Base-by-base conservation (phyloP, 1,284 basidiomycete genomes). In the Naganishia albida region DNA sequence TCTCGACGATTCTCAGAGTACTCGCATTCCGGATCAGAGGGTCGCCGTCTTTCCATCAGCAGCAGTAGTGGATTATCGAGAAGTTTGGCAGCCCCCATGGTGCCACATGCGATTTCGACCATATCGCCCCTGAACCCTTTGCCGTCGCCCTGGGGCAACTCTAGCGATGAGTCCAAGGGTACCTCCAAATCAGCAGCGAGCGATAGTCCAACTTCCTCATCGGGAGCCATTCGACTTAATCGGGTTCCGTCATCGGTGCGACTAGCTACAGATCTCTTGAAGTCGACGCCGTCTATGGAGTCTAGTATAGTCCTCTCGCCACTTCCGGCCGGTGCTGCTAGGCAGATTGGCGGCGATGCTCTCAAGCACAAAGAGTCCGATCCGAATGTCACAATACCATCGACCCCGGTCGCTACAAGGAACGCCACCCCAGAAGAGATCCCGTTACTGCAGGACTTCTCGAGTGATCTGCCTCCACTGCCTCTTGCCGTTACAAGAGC, bases 181-280 rank as follows among this genome's bases (percentile, higher is more conserved):
- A 54, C 72, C 7, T 71, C 70, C 54, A 72, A 70, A 49, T 71
- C 72, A 3, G 30, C 39, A 39, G 67, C 73, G 7, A 72, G 66
- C n/a, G 70, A 71, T 46, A 71, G 69, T 44, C 71, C 72, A n/a
- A 69, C 72, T 1, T 71, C 71, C 10, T 71, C 74, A 3, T 67
- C 77, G 3, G 77, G 80, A 30, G 79, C 80, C 6, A 82, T 84
- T 30, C 78, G 81, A 0, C 69, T 84, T n/a, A 82, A 83, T 67
- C 74, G 81, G 2, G 82, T 84, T 1, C 83, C 83, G 0, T 82
- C 82, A 0, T 79, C 80, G 8, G 82, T 84, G 1, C 74, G 82
- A n/a, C 67, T 82, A 43, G 83, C 83, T 0, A 78, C 80, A 15
- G 82, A 83, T 42, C 68, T 83, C 23, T 72, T 78, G 64, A 76